phyloP scores from a whole-genome alignment of 1,284 basidiomycete genomes.

The Cutaneotrichosporon sp. region DNA sequence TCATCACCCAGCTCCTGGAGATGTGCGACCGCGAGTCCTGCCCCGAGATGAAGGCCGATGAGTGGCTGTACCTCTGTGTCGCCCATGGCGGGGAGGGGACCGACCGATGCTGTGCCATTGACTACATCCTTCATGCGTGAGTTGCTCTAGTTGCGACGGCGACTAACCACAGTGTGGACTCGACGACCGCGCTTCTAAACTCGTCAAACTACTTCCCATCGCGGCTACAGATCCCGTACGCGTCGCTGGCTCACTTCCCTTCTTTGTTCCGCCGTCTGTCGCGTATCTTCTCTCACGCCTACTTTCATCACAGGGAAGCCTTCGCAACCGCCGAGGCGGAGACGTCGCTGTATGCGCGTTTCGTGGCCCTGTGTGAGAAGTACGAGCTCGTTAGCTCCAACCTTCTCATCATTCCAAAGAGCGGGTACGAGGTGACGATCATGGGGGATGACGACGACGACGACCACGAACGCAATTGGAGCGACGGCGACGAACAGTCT shows the following conservation, averaged over 20 bases:
- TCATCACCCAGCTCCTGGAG: conserved; percentile 77
- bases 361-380: conserved; percentile 71
- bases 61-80: conserved; percentile 94
- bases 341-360: conserved; percentile 84
- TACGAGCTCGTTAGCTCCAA: conserved; percentile 72
- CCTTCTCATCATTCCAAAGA: conserved; percentile 69
- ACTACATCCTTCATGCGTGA: conserved; percentile 88
- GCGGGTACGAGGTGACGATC: conserved; percentile 12
- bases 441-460: conserved; percentile 18
- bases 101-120: conserved; percentile 88
- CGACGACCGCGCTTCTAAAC: conserved; percentile 86
- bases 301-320: conserved; percentile 85
- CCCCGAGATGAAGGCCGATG: conserved; percentile 94
- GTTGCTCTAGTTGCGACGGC: conserved; percentile 56
- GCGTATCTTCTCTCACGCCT: conserved; percentile 92
- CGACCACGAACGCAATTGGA: conserved; percentile 16
- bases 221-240: conserved; percentile 71
- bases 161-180: conserved; percentile 85
- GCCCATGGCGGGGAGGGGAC: conserved; percentile 58
- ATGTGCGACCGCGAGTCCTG: conserved; percentile 79
- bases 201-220: conserved; percentile 86
- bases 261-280: conserved; percentile 66
- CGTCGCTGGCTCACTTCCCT: conserved; percentile 79
- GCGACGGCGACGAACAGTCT: conserved; percentile 20
- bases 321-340: conserved; percentile 59